phyloP scores from a whole-genome alignment of 2,329 filamentous ascomycete genomes.

The Lasiodiplodia sp. region DNA sequence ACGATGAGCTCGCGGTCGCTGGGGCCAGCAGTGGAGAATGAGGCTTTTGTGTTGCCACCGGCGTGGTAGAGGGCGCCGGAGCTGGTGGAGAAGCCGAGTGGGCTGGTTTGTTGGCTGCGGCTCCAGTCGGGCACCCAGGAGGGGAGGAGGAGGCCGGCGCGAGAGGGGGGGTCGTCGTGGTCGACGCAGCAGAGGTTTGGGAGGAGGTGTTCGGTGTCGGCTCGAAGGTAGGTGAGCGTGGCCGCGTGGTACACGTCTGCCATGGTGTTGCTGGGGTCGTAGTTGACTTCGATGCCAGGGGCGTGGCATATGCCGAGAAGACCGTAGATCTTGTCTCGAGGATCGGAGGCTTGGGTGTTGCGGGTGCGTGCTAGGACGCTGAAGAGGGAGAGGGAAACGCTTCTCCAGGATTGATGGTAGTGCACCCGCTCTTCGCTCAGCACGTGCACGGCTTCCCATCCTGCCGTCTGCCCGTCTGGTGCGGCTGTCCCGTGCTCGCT shows the following conservation, averaged over 20 bases:
- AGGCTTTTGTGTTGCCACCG: constrained; percentile 15
- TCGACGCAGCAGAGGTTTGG: constrained; percentile 37
- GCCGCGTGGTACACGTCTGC: neutral
- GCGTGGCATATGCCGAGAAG: constrained; percentile 35
- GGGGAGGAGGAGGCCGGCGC: constrained; percentile 31
- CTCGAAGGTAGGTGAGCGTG: constrained; percentile 21
- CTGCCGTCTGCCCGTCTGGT: neutral
- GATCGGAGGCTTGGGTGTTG: constrained; percentile 36
- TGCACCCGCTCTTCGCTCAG: constrained; percentile 33
- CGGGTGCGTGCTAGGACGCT: constrained; percentile 34
- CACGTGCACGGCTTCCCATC: constrained; percentile 26
- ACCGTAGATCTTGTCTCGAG: constrained; percentile 40
- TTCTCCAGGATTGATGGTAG: neutral
- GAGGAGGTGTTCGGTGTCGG: constrained; percentile 22
- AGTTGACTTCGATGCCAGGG: constrained; percentile 33
- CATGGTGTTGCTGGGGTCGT: constrained; percentile 28
- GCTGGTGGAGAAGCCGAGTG: constrained; percentile 37
- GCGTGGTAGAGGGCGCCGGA: constrained; percentile 35
- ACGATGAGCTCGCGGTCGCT: neutral
- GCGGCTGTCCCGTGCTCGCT: constrained; percentile 16
- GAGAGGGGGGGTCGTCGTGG: constrained; percentile 30
- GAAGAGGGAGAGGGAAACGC: constrained; percentile 13
- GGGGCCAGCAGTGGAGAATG: neutral
- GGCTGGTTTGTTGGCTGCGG: constrained; percentile 34
- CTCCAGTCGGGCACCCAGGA: constrained; percentile 41